These are phyloP conservation scores for Xanthoceras sorbifolium DNA, from an alignment of 345 rosid genomes.

Conservation along the genomic window DNA sequence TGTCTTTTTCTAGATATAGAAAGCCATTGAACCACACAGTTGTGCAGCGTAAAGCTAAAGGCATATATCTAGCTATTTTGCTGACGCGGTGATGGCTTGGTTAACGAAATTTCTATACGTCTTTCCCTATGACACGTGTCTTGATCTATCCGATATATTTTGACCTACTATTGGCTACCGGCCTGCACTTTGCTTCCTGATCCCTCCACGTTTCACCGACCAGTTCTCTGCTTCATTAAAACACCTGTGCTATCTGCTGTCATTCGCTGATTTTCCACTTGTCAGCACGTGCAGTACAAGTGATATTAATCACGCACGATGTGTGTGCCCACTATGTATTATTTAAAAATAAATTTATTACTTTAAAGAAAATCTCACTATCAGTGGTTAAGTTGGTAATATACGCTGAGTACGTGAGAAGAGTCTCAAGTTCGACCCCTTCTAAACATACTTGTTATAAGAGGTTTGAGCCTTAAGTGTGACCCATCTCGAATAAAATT, in stretches of 20 bases:
- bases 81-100: constrained; percentile 15
- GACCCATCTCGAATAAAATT: too few species aligned
- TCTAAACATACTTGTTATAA: too few species aligned
- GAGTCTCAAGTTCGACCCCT: too few species aligned
- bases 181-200: not conserved
- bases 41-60: not conserved
- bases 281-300: not conserved
- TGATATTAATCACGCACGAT: not conserved
- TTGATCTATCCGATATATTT: not conserved
- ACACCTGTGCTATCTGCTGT: not conserved
- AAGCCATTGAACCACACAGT: constrained; percentile 5
- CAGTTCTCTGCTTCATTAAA: not conserved
- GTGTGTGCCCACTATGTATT: not conserved
- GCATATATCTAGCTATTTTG: not conserved
- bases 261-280: not conserved
- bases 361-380: too few species aligned
- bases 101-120: not conserved
- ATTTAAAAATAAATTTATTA: too few species aligned
- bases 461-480: too few species aligned
- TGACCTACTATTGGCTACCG: not conserved
- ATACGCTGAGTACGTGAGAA: too few species aligned
- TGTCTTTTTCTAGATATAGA: not conserved
- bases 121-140: not conserved
- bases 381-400: too few species aligned
- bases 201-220: constrained; percentile 8